Base-by-base conservation (phyloP, 306 rosid species). In the Luffa aegyptiaca region DNA sequence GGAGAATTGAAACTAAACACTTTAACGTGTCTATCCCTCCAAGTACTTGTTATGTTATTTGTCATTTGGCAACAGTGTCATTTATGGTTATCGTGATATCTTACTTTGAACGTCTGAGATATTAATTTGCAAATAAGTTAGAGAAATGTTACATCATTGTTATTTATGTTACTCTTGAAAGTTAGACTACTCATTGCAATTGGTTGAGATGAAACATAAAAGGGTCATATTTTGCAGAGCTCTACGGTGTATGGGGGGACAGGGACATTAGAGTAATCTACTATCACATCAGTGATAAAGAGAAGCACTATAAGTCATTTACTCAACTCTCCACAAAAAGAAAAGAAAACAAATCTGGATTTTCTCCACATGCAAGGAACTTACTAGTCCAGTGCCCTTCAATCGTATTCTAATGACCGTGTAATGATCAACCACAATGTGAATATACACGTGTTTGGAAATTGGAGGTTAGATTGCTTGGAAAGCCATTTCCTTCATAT, bases 401-500 rank as follows among this genome's bases (percentile, higher is more conserved):
- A 46, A 73, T 49, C 42, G 49, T 49, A 33, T 48, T 73, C 21
- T 12, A 46, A 48, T 13, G 78, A 73, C 78, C 49, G 42, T n/a
- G 53, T 49, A 49, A 73, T 73, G 42, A 73, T 73, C 78, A 9
- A 49, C 44, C 59, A 14, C 11, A 14, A 73, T 73, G 61, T 73
- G 61, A 49, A 73, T 49, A 49, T 13, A 71, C 17, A 49, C 1
- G 14, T 48, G 7, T 33, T 4, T 17, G 12, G 42, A 49, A 31
- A 31, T 73, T 73, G 61, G 61, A 46, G 61, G 58, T 16, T 49
- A 44, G 75, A 69, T 69, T 69, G n/a, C 53, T 73, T 48, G 59
- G 77, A 31, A 48, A 12, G 7, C 12, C 65, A n/a, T 53, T 41
- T 63, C 42, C 77, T 80, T 66, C 79, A 70, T 82, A 73, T 37